These are phyloP conservation scores for Ogataea salicorniae DNA, from an alignment of 805 yeast species.

Conservation along the genomic window DNA sequence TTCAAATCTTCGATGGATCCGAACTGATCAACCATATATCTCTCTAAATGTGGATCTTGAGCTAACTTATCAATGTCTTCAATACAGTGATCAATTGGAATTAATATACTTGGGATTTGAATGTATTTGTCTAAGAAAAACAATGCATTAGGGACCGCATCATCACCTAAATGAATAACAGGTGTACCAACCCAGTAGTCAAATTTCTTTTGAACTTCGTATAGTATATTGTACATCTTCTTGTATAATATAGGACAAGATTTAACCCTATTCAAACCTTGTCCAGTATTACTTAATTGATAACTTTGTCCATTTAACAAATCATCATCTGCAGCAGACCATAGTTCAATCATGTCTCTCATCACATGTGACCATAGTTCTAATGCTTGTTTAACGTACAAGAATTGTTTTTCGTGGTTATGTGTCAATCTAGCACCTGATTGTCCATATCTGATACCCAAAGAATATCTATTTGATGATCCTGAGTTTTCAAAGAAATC, in stretches of 20 bases:
- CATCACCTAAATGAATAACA: conserved; percentile 77
- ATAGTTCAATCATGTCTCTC: conserved; percentile 70
- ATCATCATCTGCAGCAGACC: conserved; percentile 76
- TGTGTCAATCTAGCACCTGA: conserved; percentile 72
- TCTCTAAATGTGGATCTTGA: conserved; percentile 39
- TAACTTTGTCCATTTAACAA: conserved; percentile 53
- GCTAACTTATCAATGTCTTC: conserved; percentile 49
- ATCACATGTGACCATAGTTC: conserved; percentile 73
- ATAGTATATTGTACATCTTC: conserved; percentile 63
- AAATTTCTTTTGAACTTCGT: conserved; percentile 62
- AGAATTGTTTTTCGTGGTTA: conserved; percentile 64
- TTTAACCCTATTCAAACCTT: conserved; percentile 74
- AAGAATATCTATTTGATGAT: conserved; percentile 31
- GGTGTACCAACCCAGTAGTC: conserved; percentile 72
- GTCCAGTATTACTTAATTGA: conserved; percentile 67
- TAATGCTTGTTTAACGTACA: conserved; percentile 70
- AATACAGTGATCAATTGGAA: conserved; percentile 62
- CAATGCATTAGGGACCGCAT: conserved; percentile 77
- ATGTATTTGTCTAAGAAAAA: conserved; percentile 75
- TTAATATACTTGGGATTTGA: conserved; percentile 72
- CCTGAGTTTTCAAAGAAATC: conserved; percentile 35
- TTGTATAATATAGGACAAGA: conserved; percentile 64
- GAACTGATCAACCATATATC: conserved; percentile 55
- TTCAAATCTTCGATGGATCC: conserved; percentile 51
- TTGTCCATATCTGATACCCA: conserved; percentile 62